Base-by-base conservation (phyloP, 1,284 basidiomycete genomes). In the Cystobasidium slooffiae region DNA sequence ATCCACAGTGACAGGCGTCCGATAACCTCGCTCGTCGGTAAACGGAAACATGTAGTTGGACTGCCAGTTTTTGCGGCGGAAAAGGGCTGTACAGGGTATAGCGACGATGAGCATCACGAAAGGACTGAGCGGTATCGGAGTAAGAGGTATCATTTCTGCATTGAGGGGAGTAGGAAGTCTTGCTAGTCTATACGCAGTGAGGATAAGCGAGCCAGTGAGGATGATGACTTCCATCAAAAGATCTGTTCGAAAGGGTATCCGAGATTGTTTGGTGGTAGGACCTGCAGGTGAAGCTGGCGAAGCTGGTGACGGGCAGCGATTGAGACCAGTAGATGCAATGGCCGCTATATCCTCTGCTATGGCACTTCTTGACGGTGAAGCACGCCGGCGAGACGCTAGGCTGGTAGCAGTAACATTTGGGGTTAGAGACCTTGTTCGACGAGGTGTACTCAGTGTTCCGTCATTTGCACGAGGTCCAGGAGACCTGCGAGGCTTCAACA, bases 21-120 rank as follows among this genome's bases (percentile, higher is more conserved):
- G 74, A 67, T 80, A 81, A 2, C 81, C 81, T 39, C 81, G 75
- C 43, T 78, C 76, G 73, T 81, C 81, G 52, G 81, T 81, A 65
- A 81, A 81, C 18, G 81, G 79, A 7, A 80, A 78, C 63, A 77
- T 75, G 74, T 78, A 79, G 69, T 80, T 68, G 14, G 73, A 61
- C n/a, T 66, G 64, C 51, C 24, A 55, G 16, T 58, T 58, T 51
- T 67, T 73, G 49, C 66, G 75, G 12, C 79, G 79, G 61, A 79
- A 78, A 22, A 80, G 75, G 22, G 79, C 65, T 64, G 79, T 75
- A 73, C 79, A 76, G 3, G 79, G 79, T 16, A 79, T 69, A 1
- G 74, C 49, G n/a, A 72, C 37, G 55, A 77, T 68, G 55, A 78
- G 73, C 43, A 77, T 43, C 37, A 75, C 37, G 51, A 79, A 72